Percentiles rank a stretch among this genome's conserved stretches.
These are phyloP conservation scores for Hylodesmum podocarpum DNA, from an alignment of 306 rosid species.

Conservation along the genomic window DNA sequence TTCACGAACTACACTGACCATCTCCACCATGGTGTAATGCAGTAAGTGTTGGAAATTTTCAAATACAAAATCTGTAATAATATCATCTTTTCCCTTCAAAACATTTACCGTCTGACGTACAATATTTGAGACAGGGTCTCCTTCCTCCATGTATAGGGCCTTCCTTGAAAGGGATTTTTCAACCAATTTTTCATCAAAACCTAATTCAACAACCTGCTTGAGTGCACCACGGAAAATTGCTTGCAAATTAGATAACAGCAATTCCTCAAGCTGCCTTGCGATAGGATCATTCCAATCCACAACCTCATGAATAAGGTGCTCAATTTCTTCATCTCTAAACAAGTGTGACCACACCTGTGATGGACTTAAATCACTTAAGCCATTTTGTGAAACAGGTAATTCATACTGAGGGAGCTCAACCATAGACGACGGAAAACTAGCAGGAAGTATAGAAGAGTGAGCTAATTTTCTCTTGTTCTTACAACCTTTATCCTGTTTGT, in stretches of 20 bases:
- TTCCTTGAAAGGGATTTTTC: constrained; percentile 46
- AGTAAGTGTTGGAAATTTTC: constrained; percentile 46
- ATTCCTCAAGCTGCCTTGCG: constrained; percentile 49
- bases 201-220: constrained; percentile 43
- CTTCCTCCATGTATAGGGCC: constrained; percentile 43
- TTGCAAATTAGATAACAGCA: constrained; percentile 48
- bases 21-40: constrained; percentile 58
- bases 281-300: constrained; percentile 61
- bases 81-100: constrained; percentile 33
- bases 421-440: background rate
- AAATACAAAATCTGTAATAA: constrained; percentile 28
- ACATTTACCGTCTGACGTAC: constrained; percentile 37
- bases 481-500: constrained; percentile 26
- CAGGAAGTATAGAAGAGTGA: constrained; percentile 23
- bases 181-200: constrained; percentile 47
- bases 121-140: constrained; percentile 47
- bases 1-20: constrained; percentile 58
- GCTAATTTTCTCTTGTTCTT: constrained; percentile 41
- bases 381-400: background rate
- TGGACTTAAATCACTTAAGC: constrained; percentile 18
- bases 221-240: constrained; percentile 48
- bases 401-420: constrained; percentile 32
- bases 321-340: constrained; percentile 29
- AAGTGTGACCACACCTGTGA: constrained; percentile 14
- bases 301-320: constrained; percentile 24